A percentile compares a stretch with the other conserved stretches of the same genome.
Evolutionary conservation across 139 green algal species (phyloP).

Genomic region (Coelastrella sp.): DNA sequence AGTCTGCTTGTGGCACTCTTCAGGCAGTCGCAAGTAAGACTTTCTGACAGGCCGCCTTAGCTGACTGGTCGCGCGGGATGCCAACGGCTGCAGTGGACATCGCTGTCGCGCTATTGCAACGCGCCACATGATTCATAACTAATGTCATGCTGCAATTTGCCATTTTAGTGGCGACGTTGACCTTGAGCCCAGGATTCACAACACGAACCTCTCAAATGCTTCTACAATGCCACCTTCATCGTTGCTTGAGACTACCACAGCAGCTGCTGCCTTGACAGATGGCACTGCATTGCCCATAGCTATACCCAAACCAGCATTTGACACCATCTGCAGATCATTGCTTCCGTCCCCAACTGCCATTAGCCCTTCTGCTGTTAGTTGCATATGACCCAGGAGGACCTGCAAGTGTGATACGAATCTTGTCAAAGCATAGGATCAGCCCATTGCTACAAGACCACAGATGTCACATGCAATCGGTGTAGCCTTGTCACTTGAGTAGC

Average conservation of each 20-base stretch:
- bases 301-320: slow-evolving; percentile 83
- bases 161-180: too few relatives aligned
- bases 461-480: too few relatives aligned
- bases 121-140: too few relatives aligned
- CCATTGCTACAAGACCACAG: too few relatives aligned
- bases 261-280: slow-evolving; percentile 71
- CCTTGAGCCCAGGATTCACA: slow-evolving; percentile 57
- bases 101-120: too few relatives aligned
- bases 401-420: neutral
- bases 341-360: slow-evolving; percentile 95
- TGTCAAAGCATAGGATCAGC: too few relatives aligned
- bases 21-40: too few relatives aligned
- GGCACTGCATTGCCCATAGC: slow-evolving; percentile 95
- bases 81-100: too few relatives aligned
- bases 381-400: slow-evolving; percentile 70
- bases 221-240: slow-evolving; percentile 92
- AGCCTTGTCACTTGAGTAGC: too few relatives aligned
- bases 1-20: too few relatives aligned
- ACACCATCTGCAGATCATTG: slow-evolving; percentile 81
- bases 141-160: neutral
- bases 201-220: slow-evolving; percentile 90
- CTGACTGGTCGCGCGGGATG: too few relatives aligned
- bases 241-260: slow-evolving; percentile 78
- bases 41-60: too few relatives aligned
- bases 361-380: slow-evolving; percentile 53